phyloP scores from a whole-genome alignment of 176 grass and related monocot species.

The Melocanna baccifera region DNA sequence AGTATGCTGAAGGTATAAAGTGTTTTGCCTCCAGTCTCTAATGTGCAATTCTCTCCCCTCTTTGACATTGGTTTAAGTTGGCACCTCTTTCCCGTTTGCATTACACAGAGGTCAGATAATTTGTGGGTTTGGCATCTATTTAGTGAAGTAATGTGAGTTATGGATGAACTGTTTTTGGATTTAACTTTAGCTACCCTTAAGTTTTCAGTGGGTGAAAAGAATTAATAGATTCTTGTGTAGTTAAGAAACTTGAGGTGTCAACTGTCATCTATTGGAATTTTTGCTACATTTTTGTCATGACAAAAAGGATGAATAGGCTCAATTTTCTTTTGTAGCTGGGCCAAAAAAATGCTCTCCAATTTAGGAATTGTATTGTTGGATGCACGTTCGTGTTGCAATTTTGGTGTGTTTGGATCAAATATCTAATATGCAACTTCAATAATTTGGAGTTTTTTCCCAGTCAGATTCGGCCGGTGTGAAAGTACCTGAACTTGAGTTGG shows the following conservation, averaged over 20 bases:
- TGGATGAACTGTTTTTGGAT: background rate
- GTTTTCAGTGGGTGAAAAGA: background rate
- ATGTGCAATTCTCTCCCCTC: background rate
- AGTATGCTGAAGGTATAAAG: background rate
- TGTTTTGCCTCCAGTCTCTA: background rate
- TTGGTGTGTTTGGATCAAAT: conserved; percentile 1
- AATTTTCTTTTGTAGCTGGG: background rate
- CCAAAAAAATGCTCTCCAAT: background rate
- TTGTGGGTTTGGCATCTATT: background rate
- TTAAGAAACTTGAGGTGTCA: background rate
- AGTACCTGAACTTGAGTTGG: conserved; percentile 93
- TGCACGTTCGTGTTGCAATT: background rate
- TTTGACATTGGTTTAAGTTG: background rate
- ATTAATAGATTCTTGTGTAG: background rate
- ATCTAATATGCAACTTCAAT: background rate
- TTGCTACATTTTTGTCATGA: background rate
- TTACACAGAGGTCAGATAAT: background rate
- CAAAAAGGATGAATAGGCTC: background rate
- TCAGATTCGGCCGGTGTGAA: conserved; percentile 72
- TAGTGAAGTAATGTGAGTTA: background rate
- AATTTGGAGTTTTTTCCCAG: conserved; percentile 33
- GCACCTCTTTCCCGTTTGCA: background rate
- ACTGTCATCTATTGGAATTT: background rate
- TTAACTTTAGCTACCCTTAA: background rate
- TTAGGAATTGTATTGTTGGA: background rate